Evolutionary conservation across 73 alveolate species (phyloP), one percentile per base, ranked within the genome.

Genomic region (Symbiodinium pilosum): DNA sequence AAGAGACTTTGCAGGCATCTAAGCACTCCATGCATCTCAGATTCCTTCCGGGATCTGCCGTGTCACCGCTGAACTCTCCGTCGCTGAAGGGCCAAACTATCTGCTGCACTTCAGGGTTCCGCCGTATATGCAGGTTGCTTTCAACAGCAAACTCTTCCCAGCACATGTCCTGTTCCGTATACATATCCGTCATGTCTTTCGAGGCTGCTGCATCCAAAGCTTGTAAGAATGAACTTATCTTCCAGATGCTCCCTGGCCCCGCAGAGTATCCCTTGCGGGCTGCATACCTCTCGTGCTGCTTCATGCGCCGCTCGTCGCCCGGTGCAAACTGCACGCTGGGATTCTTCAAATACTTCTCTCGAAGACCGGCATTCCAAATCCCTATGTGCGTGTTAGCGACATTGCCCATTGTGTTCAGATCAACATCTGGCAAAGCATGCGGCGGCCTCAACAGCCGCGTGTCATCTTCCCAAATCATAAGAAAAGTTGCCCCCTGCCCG

Each of bases 401-500:
- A 87, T 89, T 89, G 87, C 95, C 95, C 95, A 89, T 89, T 43
- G 95, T 89, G 77, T 43, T n/a, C 47, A 89, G 51, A 36, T 89
- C 95, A 2, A 59, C 95, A 68, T 89, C 94, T 39, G 95, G 95
- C 12, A 89, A 41, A 16, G 73, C 73, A 24, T 6, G 44, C 73
- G 42, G 39, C 7, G 73, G 86, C 38, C 86, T 89, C 87, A 89
- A 42, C 95, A 89, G n/a, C 64, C 95, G 86, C 30, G 95, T 89
- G 84, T 89, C 95, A 54, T 89, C 95, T 44, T 89, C 95, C 95
- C 95, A 89, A 30, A 89, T 89, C 95, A 89, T 89, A 69, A 89
- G 87, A 26, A n/a, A 89, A 30, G 47, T 32, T 0, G 95, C 95
- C n/a, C 56, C 44, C 34, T 39, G 86, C 39, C 36, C 87, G 30